phyloP scores from a whole-genome alignment of 2,329 filamentous ascomycete genomes.

The Colletotrichum chlorophyti region DNA sequence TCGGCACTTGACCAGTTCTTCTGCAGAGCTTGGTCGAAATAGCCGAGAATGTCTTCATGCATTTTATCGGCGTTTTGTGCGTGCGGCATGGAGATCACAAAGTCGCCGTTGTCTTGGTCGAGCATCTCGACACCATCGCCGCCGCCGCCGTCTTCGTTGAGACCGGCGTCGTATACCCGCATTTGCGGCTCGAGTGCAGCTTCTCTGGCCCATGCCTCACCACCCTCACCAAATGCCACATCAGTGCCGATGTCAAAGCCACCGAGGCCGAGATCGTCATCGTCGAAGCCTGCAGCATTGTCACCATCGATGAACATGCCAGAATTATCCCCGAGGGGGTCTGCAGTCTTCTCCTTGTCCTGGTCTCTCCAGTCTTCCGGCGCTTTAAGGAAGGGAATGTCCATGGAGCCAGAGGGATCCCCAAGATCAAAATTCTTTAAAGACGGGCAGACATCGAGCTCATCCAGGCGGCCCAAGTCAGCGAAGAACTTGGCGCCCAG shows the following conservation, averaged over 20 bases:
- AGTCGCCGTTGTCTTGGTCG: conserved; percentile 73
- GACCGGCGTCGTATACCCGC: conserved; percentile 73
- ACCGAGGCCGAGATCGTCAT: conserved; percentile 67
- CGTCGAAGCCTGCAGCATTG: conserved; percentile 81
- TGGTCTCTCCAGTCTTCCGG: conserved; percentile 84
- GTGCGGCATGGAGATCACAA: conserved; percentile 80
- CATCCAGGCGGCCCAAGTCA: conserved; percentile 76
- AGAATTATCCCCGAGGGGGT: conserved; percentile 70
- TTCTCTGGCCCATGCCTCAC: conserved; percentile 93
- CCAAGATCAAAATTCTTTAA: conserved; percentile 93
- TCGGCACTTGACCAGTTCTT: conserved; percentile 99
- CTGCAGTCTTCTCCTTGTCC: conserved; percentile 65
- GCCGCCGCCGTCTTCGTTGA: conserved; percentile 62
- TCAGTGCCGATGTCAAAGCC: conserved; percentile 75
- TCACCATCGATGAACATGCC: conserved; percentile 88
- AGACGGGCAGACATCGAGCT: conserved; percentile 92
- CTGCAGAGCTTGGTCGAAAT: conserved; percentile 94
- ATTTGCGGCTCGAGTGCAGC: conserved; percentile 87
- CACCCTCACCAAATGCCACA: conserved; percentile 91
- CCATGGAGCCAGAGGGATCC: conserved; percentile 81
- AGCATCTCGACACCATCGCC: conserved; percentile 63
- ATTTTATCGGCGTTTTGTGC: conserved; percentile 64
- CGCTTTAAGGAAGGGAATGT: conserved; percentile 91
- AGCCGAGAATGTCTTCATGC: conserved; percentile 95
- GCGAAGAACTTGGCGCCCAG: conserved; percentile 87